Evolutionary conservation across 1,139 yeast genomes (phyloP).

Genomic region (Petasospora fabianii): DNA sequence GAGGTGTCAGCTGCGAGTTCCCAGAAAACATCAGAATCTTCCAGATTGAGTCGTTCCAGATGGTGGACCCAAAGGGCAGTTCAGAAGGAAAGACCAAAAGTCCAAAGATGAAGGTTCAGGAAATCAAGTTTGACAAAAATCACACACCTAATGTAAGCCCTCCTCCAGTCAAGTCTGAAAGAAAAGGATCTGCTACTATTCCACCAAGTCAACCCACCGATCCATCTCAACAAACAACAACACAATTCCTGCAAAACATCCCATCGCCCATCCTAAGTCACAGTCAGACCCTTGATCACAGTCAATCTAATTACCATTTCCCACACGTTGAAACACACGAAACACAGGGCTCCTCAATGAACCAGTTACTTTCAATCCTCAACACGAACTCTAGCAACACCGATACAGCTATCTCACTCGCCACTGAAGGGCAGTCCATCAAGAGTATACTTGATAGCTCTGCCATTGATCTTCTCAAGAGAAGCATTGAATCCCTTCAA

Average conservation of each 20-base stretch:
- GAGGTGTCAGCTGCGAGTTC: conserved; percentile 22
- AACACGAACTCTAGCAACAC: conserved; percentile 8
- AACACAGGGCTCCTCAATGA: too few species aligned
- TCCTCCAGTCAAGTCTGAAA: too few species aligned
- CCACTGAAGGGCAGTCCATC: conserved; percentile 26
- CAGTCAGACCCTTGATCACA: not conserved
- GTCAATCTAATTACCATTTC: too few species aligned
- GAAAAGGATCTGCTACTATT: too few species aligned
- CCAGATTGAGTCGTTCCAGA: conserved; percentile 13
- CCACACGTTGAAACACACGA: too few species aligned
- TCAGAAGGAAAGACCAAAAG: not conserved
- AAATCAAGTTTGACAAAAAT: conserved; percentile 5
- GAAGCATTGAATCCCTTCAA: conserved; percentile 21
- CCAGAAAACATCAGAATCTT: conserved; percentile 27
- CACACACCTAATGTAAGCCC: too few species aligned
- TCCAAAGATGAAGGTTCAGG: conserved; percentile 4
- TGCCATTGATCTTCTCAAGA: conserved; percentile 23
- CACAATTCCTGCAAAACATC: too few species aligned
- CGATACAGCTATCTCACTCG: conserved; percentile 19
- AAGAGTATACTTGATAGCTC: conserved; percentile 18
- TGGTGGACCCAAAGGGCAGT: not conserved
- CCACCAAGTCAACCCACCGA: too few species aligned
- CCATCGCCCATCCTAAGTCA: not conserved
- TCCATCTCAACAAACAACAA: too few species aligned
- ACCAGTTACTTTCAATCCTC: not conserved